A percentile compares a stretch with the other conserved stretches of the same genome.
These are phyloP conservation scores for Candida mesenterica DNA, from an alignment of 1,139 yeast genomes.

Conservation along the genomic window DNA sequence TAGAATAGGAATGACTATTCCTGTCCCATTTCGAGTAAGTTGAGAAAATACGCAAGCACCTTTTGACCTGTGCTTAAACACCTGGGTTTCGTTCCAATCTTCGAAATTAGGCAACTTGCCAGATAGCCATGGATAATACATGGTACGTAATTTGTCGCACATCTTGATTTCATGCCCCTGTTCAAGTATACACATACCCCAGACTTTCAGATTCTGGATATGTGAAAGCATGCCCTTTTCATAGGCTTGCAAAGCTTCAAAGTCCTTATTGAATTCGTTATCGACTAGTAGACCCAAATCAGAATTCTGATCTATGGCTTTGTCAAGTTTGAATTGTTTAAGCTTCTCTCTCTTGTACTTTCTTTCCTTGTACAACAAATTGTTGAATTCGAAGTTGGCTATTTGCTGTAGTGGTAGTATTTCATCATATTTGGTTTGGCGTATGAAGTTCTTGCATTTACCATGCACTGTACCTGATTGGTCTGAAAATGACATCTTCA, in stretches of 20 bases:
- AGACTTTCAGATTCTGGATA: slow-evolving; percentile 28
- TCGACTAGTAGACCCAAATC: slow-evolving; percentile 14
- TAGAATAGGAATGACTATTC: slow-evolving; percentile 35
- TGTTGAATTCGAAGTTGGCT: slow-evolving; percentile 18
- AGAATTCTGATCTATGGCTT: slow-evolving; percentile 11
- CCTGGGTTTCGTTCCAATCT: slow-evolving; percentile 18
- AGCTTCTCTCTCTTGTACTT: slow-evolving; percentile 24
- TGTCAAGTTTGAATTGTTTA: slow-evolving; percentile 4
- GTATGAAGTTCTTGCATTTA: not conserved
- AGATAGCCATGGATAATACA: slow-evolving; percentile 19
- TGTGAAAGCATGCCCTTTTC: slow-evolving; percentile 24
- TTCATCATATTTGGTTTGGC: not conserved
- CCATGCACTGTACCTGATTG: not conserved
- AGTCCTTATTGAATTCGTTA: slow-evolving; percentile 11
- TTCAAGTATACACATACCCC: slow-evolving; percentile 29
- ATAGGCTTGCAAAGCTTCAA: slow-evolving; percentile 16
- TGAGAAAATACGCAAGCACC: slow-evolving; percentile 16
- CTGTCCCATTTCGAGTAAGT: slow-evolving; percentile 27
- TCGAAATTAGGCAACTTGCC: slow-evolving; percentile 15
- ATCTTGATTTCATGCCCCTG: slow-evolving; percentile 1
- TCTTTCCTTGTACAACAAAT: slow-evolving; percentile 24
- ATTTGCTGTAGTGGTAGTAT: slow-evolving; percentile 18
- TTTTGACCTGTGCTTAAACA: slow-evolving; percentile 7
- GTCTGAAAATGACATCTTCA: too few species aligned
- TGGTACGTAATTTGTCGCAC: slow-evolving; percentile 9